Percentiles rank a stretch among this genome's conserved stretches.
Evolutionary conservation across 805 yeast genomes (phyloP).

Genomic region (Zygotorulaspora florentina): DNA sequence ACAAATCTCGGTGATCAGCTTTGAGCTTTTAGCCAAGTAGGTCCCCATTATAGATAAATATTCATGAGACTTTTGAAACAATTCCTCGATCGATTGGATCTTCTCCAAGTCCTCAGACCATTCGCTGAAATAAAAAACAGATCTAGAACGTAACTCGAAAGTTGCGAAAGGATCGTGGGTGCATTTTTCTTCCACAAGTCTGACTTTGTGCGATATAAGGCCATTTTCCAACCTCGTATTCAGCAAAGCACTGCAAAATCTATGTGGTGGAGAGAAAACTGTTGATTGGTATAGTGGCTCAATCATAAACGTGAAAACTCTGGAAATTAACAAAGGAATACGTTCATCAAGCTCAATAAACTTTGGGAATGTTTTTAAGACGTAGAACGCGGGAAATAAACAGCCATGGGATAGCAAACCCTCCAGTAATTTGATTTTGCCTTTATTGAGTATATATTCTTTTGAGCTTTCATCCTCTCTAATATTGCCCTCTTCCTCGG

Average conservation of each 20-base stretch:
- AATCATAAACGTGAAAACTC: conserved; percentile 47
- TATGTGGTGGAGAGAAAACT: conserved; percentile 1
- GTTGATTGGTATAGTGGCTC: conserved; percentile 39
- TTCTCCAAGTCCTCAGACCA: conserved; percentile 46
- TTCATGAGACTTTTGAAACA: conserved; percentile 46
- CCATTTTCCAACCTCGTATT: conserved; percentile 18
- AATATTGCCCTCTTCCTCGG: conserved; percentile 11
- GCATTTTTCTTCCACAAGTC: conserved; percentile 12
- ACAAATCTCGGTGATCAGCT: conserved; percentile 53
- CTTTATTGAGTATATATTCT: conserved; percentile 22
- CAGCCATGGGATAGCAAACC: conserved; percentile 56
- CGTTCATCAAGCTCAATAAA: conserved; percentile 52
- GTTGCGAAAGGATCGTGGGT: conserved; percentile 16
- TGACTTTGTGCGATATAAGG: conserved; percentile 18
- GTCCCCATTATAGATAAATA: conserved; percentile 54
- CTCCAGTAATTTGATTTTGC: conserved; percentile 47
- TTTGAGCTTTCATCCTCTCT: conserved; percentile 5
- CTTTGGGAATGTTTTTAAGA: conserved; percentile 59
- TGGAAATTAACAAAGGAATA: conserved; percentile 43
- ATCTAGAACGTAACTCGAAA: conserved; percentile 16
- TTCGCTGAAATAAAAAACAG: conserved; percentile 42
- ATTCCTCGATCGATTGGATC: conserved; percentile 39
- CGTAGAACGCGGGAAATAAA: conserved; percentile 54
- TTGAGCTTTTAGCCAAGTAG: conserved; percentile 45
- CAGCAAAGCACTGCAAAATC: not conserved